phyloP scores from a whole-genome alignment of 2,329 filamentous ascomycete genomes.

The Saccharata proteae region DNA sequence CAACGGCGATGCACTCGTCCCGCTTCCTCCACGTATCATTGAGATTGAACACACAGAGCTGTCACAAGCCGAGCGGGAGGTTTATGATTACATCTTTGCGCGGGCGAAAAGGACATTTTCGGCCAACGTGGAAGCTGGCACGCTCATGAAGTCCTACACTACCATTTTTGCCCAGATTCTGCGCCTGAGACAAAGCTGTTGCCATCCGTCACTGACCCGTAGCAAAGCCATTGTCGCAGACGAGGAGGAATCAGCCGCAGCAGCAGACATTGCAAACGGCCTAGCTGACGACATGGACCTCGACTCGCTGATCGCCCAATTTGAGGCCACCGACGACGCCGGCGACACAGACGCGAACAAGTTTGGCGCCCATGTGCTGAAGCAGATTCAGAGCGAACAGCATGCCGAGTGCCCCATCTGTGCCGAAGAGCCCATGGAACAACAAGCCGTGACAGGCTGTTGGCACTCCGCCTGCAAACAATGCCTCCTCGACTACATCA shows the following conservation, averaged over 20 bases:
- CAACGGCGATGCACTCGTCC: conserved; percentile 67
- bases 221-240: conserved; percentile 77
- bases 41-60: conserved; percentile 83
- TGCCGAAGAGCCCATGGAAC: conserved; percentile 87
- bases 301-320: conserved; percentile 69
- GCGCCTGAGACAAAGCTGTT: conserved; percentile 84
- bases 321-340: conserved; percentile 52
- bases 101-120: conserved; percentile 75
- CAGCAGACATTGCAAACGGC: conserved; percentile 66
- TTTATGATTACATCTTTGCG: conserved; percentile 83
- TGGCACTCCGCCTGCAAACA: conserved; percentile 97
- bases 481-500: conserved; percentile 81
- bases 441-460: conserved; percentile 88
- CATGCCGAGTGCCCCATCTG: conserved; percentile 89
- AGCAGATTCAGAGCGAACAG: conserved; percentile 83
- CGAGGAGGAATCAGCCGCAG: conserved; percentile 69
- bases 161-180: conserved; percentile 96
- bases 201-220: conserved; percentile 79
- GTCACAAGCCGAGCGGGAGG: conserved; percentile 70
- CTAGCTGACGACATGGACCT: conserved; percentile 95
- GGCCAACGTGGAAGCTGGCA: conserved; percentile 80
- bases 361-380: conserved; percentile 77
- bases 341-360: conserved; percentile 48
- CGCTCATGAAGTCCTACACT: conserved; percentile 87
- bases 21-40: conserved; percentile 66